A percentile compares a stretch with the other conserved stretches of the same genome.
phyloP scores from a whole-genome alignment of 495 filamentous ascomycete species.

The Aspergillus leporis region DNA sequence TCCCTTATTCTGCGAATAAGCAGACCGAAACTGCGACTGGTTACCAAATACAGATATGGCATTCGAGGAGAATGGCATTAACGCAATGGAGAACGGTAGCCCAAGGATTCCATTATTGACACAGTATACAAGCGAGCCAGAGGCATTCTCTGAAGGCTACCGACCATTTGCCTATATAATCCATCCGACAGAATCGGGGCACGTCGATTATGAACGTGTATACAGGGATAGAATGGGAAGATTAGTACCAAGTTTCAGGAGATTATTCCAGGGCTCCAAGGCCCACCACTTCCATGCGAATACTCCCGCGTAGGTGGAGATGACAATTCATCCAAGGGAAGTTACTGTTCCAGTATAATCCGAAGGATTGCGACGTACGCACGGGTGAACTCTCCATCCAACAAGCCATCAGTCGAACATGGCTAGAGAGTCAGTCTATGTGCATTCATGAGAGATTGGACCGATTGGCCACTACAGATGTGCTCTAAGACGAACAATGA shows the following conservation, averaged over 20 bases:
- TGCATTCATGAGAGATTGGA: not conserved
- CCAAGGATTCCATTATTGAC: not conserved
- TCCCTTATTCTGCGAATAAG: not conserved
- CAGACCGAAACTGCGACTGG: not conserved
- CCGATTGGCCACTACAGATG: too few relatives aligned
- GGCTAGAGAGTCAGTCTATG: not conserved
- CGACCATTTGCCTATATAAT: not conserved
- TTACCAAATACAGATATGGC: not conserved
- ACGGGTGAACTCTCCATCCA: not conserved
- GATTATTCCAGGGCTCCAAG: not conserved
- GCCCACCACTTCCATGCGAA: not conserved
- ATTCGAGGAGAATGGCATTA: not conserved
- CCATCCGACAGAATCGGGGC: not conserved
- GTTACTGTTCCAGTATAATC: not conserved
- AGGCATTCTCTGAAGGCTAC: not conserved
- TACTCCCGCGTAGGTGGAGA: not conserved
- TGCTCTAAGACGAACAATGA: too few relatives aligned
- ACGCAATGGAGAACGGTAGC: not conserved
- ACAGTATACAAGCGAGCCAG: not conserved
- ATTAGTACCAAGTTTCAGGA: not conserved
- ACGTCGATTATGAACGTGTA: not conserved
- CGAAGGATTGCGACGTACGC: not conserved
- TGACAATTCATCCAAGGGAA: not conserved
- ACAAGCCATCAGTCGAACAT: not conserved
- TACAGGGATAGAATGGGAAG: not conserved